Conservation (phyloP, 441 rosid genomes). For the Pelargonium cotyledonis region DNA sequence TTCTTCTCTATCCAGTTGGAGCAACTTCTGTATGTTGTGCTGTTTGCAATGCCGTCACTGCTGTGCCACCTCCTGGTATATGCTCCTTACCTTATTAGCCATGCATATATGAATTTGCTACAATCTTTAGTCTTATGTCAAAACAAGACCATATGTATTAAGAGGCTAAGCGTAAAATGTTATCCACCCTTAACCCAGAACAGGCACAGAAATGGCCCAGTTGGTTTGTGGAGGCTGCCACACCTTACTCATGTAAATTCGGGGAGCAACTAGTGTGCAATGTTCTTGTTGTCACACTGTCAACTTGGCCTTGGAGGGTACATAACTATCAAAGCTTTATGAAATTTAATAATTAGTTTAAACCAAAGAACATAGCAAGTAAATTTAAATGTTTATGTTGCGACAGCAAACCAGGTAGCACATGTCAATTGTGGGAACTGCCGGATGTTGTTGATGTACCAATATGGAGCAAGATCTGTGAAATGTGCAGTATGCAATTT, state of each 20-base stretch:
- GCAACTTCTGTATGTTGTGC: constrained; percentile 97
- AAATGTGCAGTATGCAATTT: constrained; percentile 95
- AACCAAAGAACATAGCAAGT: background rate
- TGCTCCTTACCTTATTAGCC: background rate
- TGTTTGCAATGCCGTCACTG: constrained; percentile 94
- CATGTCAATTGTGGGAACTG: constrained; percentile 94
- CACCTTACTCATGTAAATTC: constrained; percentile 89
- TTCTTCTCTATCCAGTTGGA: constrained; percentile 82
- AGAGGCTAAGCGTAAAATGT: background rate
- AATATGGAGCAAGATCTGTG: constrained; percentile 86
- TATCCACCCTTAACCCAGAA: constrained; percentile 7
- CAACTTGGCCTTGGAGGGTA: constrained; percentile 90
- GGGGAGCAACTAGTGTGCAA: constrained; percentile 97
- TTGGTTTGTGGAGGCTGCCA: constrained; percentile 97
- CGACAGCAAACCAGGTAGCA: constrained; percentile 91
- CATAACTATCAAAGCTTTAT: too few relatives aligned
- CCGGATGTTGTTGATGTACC: constrained; percentile 92
- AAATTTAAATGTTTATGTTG: constrained; percentile 2
- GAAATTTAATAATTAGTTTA: background rate
- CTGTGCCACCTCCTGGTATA: constrained; percentile 95
- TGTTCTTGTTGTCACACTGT: constrained; percentile 97
- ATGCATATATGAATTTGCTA: background rate
- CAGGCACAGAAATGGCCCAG: constrained; percentile 99
- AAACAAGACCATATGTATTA: background rate
- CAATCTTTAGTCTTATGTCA: background rate